Evolutionary conservation across 768 basidiomycete genomes (phyloP), one percentile per base, ranked within the genome.

Genomic region (Cyathus striatus): DNA sequence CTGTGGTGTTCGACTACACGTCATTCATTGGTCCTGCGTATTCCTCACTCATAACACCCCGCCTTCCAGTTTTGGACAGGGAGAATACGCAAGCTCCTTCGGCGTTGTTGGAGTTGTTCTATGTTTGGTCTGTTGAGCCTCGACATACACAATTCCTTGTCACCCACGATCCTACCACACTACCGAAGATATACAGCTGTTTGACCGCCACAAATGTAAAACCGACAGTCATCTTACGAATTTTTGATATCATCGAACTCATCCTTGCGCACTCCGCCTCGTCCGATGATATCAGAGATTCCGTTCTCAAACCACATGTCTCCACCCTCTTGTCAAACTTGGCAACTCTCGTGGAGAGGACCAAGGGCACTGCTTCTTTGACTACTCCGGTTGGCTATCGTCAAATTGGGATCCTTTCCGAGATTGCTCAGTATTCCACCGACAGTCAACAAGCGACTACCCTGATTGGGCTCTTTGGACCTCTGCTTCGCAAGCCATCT

Each of bases 1-100:
- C 86, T 0, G 73, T 82, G 20, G 54, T 62, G 1, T 96, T 92
- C 59, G 79, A 95, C 60, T 95, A 86, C 58, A 55, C 69, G 0
- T 75, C 81, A 0, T 94, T 82, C 60, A 68, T 98, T 55, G 61
- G 66, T 3, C 64, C 72, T 5, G 76, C 81, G 6, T 97, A 90
- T 65, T 45, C 68, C 1, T 65, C 76, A 0, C 78, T 90, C 66
- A 86, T 98, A 52, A 79, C 85, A 0, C 93, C 95, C 1, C 86
- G 96, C 5, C 70, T 99, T 18, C 65, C 78, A 0, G 61, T 66
- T 3, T 69, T 98, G 20, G 83, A 86, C 46, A 71, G 64, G 33
- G 96, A 98, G 61, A 98, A 94, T 53, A 90, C 86, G 0, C 95
- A 97, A 59, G 76, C 90, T 0, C 93, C 95, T 0, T 95, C 93